A percentile compares a stretch with the other conserved stretches of the same genome.
Evolutionary conservation across 805 yeast species (phyloP).

Genomic region (Candida jianshihensis): DNA sequence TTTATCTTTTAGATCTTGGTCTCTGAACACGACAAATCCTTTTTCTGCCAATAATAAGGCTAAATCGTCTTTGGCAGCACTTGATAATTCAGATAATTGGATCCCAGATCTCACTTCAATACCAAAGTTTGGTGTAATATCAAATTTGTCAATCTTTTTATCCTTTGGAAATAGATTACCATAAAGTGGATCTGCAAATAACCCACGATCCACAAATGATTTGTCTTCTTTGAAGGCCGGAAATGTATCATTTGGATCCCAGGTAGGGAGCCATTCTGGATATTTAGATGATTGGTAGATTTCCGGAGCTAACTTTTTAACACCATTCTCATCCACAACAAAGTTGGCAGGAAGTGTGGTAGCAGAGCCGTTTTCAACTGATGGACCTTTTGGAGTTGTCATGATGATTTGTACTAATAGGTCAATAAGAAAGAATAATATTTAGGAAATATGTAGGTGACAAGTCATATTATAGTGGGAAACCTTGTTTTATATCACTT

Average conservation of each 20-base stretch:
- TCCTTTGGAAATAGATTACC: slow-evolving; percentile 1
- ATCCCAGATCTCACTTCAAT: slow-evolving; percentile 48
- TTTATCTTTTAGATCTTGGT: slow-evolving; percentile 55
- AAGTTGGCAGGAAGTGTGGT: not conserved
- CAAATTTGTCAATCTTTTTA: not conserved
- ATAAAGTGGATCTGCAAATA: not conserved
- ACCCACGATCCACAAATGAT: not conserved
- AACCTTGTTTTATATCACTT: no score
- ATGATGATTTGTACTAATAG: not conserved
- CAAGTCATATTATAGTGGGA: no score
- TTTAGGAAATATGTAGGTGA: no score
- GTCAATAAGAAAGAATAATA: no score
- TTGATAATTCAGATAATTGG: slow-evolving; percentile 49
- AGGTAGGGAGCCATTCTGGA: slow-evolving; percentile 2
- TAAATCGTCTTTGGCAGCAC: slow-evolving; percentile 57
- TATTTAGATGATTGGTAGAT: not conserved
- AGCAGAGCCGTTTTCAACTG: not conserved
- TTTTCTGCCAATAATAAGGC: slow-evolving; percentile 62
- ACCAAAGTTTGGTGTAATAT: slow-evolving; percentile 55
- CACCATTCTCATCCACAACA: slow-evolving; percentile 1
- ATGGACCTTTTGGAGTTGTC: not conserved
- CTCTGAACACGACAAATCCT: slow-evolving; percentile 60
- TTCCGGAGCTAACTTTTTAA: not conserved
- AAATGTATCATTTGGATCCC: not conserved
- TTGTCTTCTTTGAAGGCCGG: not conserved